Evolutionary conservation across 352 stramenopile species (phyloP).

Genomic region (Phytopythium ostracodes): DNA sequence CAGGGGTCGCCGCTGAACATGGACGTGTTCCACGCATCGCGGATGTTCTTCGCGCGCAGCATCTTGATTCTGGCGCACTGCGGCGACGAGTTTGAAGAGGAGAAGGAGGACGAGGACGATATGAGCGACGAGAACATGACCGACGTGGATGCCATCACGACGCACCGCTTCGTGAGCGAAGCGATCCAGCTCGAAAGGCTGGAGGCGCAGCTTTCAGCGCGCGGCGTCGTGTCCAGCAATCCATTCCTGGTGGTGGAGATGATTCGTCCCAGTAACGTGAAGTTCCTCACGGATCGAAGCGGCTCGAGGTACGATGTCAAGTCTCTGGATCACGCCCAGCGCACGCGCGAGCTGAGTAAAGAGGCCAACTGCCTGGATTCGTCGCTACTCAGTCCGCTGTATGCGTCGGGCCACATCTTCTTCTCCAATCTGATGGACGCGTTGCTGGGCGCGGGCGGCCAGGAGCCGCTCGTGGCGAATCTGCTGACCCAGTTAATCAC

Average conservation of each 20-base stretch:
- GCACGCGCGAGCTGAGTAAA: constrained; percentile 38
- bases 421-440: constrained; percentile 75
- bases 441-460: constrained; percentile 52
- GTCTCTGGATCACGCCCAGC: constrained; percentile 24
- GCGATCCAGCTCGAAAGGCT: constrained; percentile 41
- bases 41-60: constrained; percentile 51
- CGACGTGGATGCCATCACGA: constrained; percentile 73
- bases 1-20: constrained; percentile 62
- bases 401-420: constrained; percentile 60
- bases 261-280: constrained; percentile 69
- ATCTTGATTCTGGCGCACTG: constrained; percentile 76
- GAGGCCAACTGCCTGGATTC: constrained; percentile 56
- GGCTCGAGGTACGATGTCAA: constrained; percentile 42
- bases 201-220: constrained; percentile 10
- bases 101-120: constrained; percentile 23
- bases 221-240: constrained; percentile 16
- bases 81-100: constrained; percentile 33
- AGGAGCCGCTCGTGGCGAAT: constrained; percentile 57
- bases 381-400: constrained; percentile 51
- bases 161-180: constrained; percentile 74
- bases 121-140: constrained; percentile 70
- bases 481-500: constrained; percentile 65
- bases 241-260: constrained; percentile 66
- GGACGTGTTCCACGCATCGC: constrained; percentile 45
- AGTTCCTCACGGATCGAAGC: constrained; percentile 59